Evolutionary conservation across 169 alveolate genomes (phyloP).

Genomic region (Plasmodium fragile): DNA sequence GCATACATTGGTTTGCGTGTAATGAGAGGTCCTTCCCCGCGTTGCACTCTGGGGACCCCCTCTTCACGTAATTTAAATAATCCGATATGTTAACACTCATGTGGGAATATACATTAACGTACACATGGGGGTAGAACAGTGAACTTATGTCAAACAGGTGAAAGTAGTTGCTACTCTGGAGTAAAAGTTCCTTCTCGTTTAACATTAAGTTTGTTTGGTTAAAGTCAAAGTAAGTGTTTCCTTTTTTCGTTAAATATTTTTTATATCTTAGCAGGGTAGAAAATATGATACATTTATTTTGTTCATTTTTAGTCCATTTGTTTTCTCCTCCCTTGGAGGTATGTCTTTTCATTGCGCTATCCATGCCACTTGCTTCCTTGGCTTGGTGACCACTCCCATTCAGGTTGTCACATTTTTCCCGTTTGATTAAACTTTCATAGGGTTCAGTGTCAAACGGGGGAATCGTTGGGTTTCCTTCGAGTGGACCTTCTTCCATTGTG

Average conservation of each 20-base stretch:
- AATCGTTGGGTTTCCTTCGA: neutral
- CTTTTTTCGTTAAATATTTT: conserved; percentile 65
- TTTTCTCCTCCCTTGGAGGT: neutral
- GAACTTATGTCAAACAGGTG: conserved; percentile 52
- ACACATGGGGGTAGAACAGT: conserved; percentile 54
- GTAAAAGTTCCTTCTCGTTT: conserved; percentile 64
- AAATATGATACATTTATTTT: conserved; percentile 32
- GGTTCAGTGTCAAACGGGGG: neutral
- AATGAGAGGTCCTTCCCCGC: neutral
- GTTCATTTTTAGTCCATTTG: conserved; percentile 13
- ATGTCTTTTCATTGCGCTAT: neutral
- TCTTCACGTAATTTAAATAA: conserved; percentile 33
- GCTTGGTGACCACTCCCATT: neutral
- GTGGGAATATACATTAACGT: conserved; percentile 55
- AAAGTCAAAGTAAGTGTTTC: conserved; percentile 60
- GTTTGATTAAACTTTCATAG: neutral
- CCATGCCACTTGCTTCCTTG: neutral
- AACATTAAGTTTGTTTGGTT: conserved; percentile 38
- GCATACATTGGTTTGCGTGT: neutral
- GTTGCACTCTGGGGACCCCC: neutral
- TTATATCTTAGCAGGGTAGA: conserved; percentile 60
- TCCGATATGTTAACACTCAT: conserved; percentile 54
- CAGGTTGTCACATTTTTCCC: neutral
- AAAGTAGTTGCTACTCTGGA: conserved; percentile 56
- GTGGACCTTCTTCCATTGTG: neutral